These are phyloP conservation scores for Solioccasus polychromus DNA, from an alignment of 768 basidiomycete genomes.

Conservation along the genomic window DNA sequence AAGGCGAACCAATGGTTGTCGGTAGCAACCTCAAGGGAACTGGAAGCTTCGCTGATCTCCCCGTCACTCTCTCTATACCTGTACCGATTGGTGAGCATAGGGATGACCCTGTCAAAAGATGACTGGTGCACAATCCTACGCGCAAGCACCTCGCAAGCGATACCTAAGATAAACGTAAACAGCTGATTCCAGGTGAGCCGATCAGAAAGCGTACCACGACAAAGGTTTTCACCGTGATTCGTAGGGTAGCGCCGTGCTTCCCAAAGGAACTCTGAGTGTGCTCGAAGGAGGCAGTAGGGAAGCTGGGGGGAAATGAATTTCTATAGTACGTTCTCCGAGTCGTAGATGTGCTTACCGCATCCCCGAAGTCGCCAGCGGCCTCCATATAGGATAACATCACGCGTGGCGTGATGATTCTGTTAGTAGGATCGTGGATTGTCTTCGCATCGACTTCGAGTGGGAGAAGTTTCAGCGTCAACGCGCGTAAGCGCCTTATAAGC, in stretches of 20 bases:
- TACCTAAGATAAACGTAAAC: conserved; percentile 46
- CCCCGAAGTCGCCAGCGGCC: conserved; percentile 84
- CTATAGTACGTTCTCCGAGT: conserved; percentile 1
- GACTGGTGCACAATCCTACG: conserved; percentile 72
- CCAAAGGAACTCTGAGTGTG: conserved; percentile 75
- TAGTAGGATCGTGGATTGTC: conserved; percentile 71
- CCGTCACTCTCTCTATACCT: conserved; percentile 71
- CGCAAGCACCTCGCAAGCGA: conserved; percentile 82
- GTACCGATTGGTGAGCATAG: conserved; percentile 78
- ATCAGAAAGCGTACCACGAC: conserved; percentile 54
- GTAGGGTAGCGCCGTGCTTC: conserved; percentile 82
- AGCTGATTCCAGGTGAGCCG: not conserved
- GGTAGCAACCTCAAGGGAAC: conserved; percentile 87
- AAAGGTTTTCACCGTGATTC: conserved; percentile 82
- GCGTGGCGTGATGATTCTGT: conserved; percentile 76
- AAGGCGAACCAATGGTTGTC: conserved; percentile 76
- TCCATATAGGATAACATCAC: conserved; percentile 75
- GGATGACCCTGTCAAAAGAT: conserved; percentile 58
- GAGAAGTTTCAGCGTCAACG: conserved; percentile 69
- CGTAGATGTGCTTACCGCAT: conserved; percentile 56
- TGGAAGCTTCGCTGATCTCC: conserved; percentile 67
- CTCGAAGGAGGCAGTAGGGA: conserved; percentile 77
- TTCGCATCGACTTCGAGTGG: conserved; percentile 75
- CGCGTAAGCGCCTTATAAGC: conserved; percentile 75
- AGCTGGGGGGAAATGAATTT: conserved; percentile 42